Base-by-base conservation (phyloP, 1,284 basidiomycete species). In the Ceratobasidium sp. region DNA sequence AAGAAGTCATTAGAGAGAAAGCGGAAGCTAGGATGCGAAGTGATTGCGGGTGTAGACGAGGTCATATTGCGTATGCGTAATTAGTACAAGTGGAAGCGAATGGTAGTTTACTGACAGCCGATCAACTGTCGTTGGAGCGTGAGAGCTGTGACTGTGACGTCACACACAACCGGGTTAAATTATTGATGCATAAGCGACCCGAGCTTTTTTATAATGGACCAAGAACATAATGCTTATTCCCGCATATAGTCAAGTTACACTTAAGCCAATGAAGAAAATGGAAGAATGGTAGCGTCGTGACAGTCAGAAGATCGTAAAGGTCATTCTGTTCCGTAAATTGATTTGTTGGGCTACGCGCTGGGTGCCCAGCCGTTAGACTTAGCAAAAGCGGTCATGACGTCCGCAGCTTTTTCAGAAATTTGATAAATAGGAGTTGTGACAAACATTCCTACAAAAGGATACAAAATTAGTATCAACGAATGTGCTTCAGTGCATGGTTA, bases 381-480 rank as follows among this genome's bases (percentile, higher is more conserved):
- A 10, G 71, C 71, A 28, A 74, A 74, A 42, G 71, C n/a, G n/a
- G 54, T 38, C 71, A 74, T 74, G 1, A 74, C 71, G 48, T 74
- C 71, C 17, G 71, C 71, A 3, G 71, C 71, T 38, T 74, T 74
- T 33, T 74, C 71, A 10, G 71, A 74, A 20, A 74, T 74, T 48
- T 64, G 71, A 48, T 74, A 74, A 2, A 77, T 77, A 13, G 71
- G 71, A 5, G 71, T 74, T 33, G 71, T 74, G 42, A 74, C 71
- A 50, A 74, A 74, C 71, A 74, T 74, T 5, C 71, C 71, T 74
- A 12, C 23, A n/a, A 15, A 38, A 33, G 40, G 2, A 10, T 15
- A 26, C 4, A 20, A 59, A 5, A 28, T 38, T 28, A 59, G 6
- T 59, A 23, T 20, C 26, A 59, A 9, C 54, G 23, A 28, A 64